These are phyloP conservation scores for Rhizophora mangle DNA, from an alignment of 345 rosid genomes.

Conservation along the genomic window DNA sequence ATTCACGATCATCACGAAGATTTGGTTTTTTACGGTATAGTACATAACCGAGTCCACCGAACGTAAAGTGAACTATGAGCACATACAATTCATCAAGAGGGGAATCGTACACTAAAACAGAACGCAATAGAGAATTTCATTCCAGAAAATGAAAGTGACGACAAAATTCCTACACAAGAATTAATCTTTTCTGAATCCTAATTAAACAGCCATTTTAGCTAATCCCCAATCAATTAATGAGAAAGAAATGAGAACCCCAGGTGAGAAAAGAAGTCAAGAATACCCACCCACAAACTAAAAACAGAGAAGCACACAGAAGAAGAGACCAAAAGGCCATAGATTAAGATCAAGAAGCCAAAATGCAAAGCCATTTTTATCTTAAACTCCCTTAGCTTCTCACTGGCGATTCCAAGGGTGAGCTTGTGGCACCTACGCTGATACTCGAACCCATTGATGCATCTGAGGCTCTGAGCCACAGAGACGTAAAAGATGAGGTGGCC, in stretches of 20 bases:
- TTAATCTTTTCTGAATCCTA: too few relatives aligned
- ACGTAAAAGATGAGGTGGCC: constrained; percentile 88
- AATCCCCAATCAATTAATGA: neutral
- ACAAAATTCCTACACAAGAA: too few relatives aligned
- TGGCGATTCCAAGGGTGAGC: constrained; percentile 87
- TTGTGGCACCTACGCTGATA: constrained; percentile 97
- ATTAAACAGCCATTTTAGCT: too few relatives aligned
- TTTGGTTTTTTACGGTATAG: neutral
- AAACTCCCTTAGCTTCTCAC: constrained; percentile 81
- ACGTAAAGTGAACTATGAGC: too few relatives aligned
- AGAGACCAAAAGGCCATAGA: constrained; percentile 77
- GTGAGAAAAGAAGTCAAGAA: neutral
- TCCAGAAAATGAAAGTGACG: too few relatives aligned
- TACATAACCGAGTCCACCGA: too few relatives aligned
- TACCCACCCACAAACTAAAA: constrained; percentile 31
- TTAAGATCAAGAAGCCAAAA: constrained; percentile 83
- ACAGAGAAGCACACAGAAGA: constrained; percentile 78
- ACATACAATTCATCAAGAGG: too few relatives aligned
- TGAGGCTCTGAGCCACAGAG: constrained; percentile 82
- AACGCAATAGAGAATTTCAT: too few relatives aligned
- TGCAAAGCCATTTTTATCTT: constrained; percentile 69
- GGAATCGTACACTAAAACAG: too few relatives aligned
- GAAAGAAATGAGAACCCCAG: neutral
- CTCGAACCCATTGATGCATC: constrained; percentile 96
- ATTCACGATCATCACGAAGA: neutral